Evolutionary conservation across 2,329 filamentous ascomycete genomes (phyloP), one percentile per base, ranked within the genome.

Genomic region (Xylaria sp.): DNA sequence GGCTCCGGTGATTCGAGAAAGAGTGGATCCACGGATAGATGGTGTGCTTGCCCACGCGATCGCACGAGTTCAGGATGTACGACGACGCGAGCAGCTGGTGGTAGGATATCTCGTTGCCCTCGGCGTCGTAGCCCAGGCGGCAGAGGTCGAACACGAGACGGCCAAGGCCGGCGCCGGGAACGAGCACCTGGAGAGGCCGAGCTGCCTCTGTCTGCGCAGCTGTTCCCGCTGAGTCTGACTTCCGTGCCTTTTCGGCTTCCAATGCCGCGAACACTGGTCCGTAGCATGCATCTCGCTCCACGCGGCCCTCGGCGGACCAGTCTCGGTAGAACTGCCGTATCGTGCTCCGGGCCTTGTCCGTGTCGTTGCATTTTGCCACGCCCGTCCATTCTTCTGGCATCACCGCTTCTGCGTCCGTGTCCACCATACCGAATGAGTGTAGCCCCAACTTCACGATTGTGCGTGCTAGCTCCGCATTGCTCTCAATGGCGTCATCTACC

Each of bases 61-160:
- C 75, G 4, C 90, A 92, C 74, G 85, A 86, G 79, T 95, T 94
- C 57, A 94, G 87, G 18, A 94, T 87, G 77, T 92, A 91, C 0
- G 88, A 89, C 6, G 93, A 97, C 1, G 94, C 94, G 67, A 98
- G 85, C n/a, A 99, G 88, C 79, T 97, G 94, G 79, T 99, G 96
- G 78, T 97, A 98, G 2, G 94, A 98, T 70, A 98, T 97, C 81
- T 99, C 93, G 78, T 98, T 98, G 33, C 95, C 95, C 79, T 98
- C 94, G 0, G 90, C 88, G 12, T 87, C 83, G 79, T 90, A 97
- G 12, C 96, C 94, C 0, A 83, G 84, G 33, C 83, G 83, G 78
- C 91, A 94, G 15, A 98, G 84, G 54, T 99, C 96, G 76, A 97
- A 97, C 0, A 98, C 93, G 1, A 98, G 84, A 15, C 96, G 88